Conservation (phyloP, 306 rosid genomes). For the Fragaria ananassa region DNA sequence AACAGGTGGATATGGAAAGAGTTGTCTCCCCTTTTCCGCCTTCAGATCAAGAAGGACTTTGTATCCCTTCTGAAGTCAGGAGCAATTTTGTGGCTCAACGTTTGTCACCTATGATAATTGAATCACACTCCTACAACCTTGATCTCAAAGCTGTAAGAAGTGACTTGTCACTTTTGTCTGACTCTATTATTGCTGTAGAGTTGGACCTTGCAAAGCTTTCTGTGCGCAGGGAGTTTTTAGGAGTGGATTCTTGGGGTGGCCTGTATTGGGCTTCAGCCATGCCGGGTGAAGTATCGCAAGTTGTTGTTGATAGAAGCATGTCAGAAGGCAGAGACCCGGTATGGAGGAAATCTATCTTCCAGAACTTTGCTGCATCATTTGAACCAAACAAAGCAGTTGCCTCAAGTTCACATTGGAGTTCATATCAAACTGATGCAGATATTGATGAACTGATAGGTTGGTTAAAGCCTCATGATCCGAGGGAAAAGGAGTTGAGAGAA, state of each 20-base stretch:
- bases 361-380: slow-evolving; percentile 35
- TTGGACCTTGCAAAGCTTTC: slow-evolving; percentile 65
- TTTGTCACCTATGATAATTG: slow-evolving; percentile 37
- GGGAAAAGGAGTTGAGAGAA: slow-evolving; percentile 79
- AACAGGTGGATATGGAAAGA: slow-evolving; percentile 44
- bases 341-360: slow-evolving; percentile 32
- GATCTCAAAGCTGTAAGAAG: slow-evolving; percentile 71
- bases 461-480: slow-evolving; percentile 60
- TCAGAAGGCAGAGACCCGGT: slow-evolving; percentile 25
- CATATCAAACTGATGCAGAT: slow-evolving; percentile 69
- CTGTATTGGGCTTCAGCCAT: slow-evolving; percentile 72
- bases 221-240: slow-evolving; percentile 79
- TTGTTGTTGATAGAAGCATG: slow-evolving; percentile 64
- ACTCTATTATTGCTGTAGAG: slow-evolving; percentile 53
- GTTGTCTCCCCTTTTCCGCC: slow-evolving; percentile 37
- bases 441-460: slow-evolving; percentile 65
- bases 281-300: slow-evolving; percentile 44
- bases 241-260: slow-evolving; percentile 69
- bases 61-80: slow-evolving; percentile 29
- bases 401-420: slow-evolving; percentile 55
- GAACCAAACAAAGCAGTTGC: slow-evolving; percentile 31
- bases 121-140: slow-evolving; percentile 48
- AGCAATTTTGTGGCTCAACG: slow-evolving; percentile 37
- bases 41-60: slow-evolving; percentile 44
- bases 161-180: slow-evolving; percentile 55